A percentile compares a stretch with the other conserved stretches of the same genome.
phyloP scores from a whole-genome alignment of 73 alveolate species.

The Paramecium caudatum region DNA sequence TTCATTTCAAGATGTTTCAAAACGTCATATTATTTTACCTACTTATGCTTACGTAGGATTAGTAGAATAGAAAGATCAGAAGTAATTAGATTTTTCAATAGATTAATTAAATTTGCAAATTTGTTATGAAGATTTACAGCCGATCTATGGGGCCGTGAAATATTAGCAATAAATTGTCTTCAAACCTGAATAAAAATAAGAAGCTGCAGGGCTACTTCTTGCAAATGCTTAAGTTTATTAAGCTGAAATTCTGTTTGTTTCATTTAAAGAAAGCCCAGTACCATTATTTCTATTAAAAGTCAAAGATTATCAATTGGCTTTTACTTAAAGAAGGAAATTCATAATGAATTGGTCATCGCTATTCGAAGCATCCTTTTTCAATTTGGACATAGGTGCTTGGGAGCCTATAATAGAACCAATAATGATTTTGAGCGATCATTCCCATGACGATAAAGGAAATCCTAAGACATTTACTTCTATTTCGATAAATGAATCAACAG shows the following conservation, averaged over 20 bases:
- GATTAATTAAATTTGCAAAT: neutral
- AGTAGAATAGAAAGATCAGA: neutral
- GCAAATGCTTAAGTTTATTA: neutral
- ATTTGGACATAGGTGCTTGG: slow-evolving; percentile 51
- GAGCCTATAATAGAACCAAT: slow-evolving; percentile 60
- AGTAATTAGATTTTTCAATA: neutral
- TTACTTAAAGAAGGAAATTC: slow-evolving; percentile 5
- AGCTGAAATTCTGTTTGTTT: neutral
- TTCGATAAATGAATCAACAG: slow-evolving; percentile 9
- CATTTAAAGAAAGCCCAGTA: slow-evolving; percentile 42
- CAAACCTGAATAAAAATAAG: neutral
- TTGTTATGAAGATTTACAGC: slow-evolving; percentile 27
- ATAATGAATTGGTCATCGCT: neutral
- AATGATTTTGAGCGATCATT: slow-evolving; percentile 34
- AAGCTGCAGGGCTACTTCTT: neutral
- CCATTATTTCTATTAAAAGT: slow-evolving; percentile 29
- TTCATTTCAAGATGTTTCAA: neutral
- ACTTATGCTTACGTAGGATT: neutral
- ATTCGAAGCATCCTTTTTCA: slow-evolving; percentile 17
- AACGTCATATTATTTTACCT: slow-evolving; percentile 20
- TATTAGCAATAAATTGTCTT: neutral
- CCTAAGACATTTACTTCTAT: slow-evolving; percentile 29
- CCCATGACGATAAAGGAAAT: neutral
- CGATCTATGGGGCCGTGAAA: slow-evolving; percentile 2
- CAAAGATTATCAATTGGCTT: slow-evolving; percentile 20